Percentiles rank a stretch among this genome's conserved stretches.
phyloP scores from a whole-genome alignment of 305 asterid species.

The Fraxinus sp. region DNA sequence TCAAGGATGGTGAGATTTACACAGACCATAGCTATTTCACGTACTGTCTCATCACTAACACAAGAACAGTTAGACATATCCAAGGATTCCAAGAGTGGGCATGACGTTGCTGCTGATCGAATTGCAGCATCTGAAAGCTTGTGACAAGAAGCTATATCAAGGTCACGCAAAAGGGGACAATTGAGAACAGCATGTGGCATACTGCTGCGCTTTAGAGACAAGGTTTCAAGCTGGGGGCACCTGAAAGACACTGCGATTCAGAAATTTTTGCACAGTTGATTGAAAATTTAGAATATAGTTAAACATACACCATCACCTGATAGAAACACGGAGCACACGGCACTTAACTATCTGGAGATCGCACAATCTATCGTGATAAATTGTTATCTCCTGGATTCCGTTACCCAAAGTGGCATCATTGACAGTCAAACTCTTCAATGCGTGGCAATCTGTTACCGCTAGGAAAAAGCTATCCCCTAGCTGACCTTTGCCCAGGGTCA shows the following conservation, averaged over 20 bases:
- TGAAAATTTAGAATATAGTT: neutral
- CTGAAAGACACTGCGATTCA: constrained; percentile 39
- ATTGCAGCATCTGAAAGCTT: constrained; percentile 97
- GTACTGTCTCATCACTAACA: constrained; percentile 89
- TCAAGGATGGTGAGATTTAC: constrained; percentile 74
- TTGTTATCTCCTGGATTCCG: constrained; percentile 80
- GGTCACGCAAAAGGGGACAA: constrained; percentile 82
- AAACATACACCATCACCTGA: constrained; percentile 52
- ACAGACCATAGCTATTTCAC: constrained; percentile 72
- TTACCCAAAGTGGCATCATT: constrained; percentile 88
- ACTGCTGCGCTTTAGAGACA: constrained; percentile 96
- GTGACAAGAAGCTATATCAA: constrained; percentile 97
- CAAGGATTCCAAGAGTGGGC: constrained; percentile 88
- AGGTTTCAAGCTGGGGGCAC: constrained; percentile 83
- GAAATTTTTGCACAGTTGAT: constrained; percentile 1
- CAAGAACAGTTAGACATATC: constrained; percentile 94
- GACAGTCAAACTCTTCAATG: constrained; percentile 76
- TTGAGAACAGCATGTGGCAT: constrained; percentile 90
- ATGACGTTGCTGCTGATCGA: constrained; percentile 87
- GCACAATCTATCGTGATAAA: constrained; percentile 69
- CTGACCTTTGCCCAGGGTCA: constrained; percentile 91
- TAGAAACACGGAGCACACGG: constrained; percentile 82
- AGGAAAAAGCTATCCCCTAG: constrained; percentile 78
- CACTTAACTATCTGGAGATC: constrained; percentile 89
- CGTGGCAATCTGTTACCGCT: constrained; percentile 67